Evolutionary conservation across 2,329 filamentous ascomycete genomes (phyloP), one percentile per base, ranked within the genome.

Genomic region (Bipolaris victoriae): DNA sequence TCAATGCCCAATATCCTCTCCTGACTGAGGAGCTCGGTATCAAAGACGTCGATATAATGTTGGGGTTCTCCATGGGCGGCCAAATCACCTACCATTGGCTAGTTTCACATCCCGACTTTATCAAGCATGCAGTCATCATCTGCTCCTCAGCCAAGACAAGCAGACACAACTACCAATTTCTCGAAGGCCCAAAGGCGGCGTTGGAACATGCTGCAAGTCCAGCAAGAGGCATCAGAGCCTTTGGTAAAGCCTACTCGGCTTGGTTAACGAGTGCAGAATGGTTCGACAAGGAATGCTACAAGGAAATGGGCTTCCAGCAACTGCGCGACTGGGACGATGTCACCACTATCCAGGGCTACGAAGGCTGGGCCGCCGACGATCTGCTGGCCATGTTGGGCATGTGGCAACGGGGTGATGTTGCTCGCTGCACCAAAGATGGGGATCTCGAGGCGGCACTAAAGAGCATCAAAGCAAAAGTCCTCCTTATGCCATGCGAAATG

Each of bases 51-150:
- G 76, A 80, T 13, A 78, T 80, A 9, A 80, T 84, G 31, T 65
- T 85, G 2, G 84, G 84, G 1, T 86, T 84, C 78, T 83, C 80
- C 46, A 84, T 86, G 83, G 84, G 83, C 36, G 84, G 82, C 1
- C 81, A 80, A 20, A 79, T 84, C 53, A 78, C 82, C 2, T 86
- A 82, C 53, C 81, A 86, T 60, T 83, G 82, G 81, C 68, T 77
- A 4, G 76, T 79, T 1, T 76, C 83, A 44, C 82, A 78, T 52
- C 82, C 83, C 0, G 76, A 77, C n/a, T 82, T 84, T 18, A 50
- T 69, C 40, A 63, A 63, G 36, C 64, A 65, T 29, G 76, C 80
- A 39, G 79, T 83, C 7, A 78, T 81, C 0, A 79, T 85, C 31
- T 84, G 82, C 58, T 81, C 82, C 7, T 79, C 79, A 5, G 83